Evolutionary conservation across 805 yeast genomes (phyloP).

Genomic region (Lachancea fermentati): DNA sequence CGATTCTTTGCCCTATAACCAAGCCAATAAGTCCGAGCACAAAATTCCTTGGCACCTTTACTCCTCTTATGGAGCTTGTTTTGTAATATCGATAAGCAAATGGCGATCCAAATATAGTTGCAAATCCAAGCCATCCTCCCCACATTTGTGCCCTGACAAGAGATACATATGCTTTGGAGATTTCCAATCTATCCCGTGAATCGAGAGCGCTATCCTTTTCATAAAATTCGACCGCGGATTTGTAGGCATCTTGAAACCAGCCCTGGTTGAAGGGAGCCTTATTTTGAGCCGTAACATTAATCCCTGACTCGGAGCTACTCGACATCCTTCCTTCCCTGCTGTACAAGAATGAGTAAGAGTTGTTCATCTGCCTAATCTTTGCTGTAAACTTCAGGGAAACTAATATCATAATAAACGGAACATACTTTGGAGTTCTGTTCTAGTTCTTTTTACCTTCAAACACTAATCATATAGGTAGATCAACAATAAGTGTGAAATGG

Average conservation of each 20-base stretch:
- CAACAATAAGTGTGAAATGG: constrained; percentile 21
- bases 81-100: constrained; percentile 32
- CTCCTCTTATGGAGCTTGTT: constrained; percentile 33
- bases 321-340: too few relatives aligned
- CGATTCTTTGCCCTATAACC: constrained; percentile 31
- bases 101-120: constrained; percentile 40
- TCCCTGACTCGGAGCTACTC: too few relatives aligned
- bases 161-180: constrained; percentile 36
- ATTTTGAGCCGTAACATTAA: neutral
- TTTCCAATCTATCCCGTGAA: constrained; percentile 37
- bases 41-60: constrained; percentile 38
- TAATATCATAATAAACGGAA: too few relatives aligned
- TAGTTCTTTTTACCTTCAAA: too few relatives aligned
- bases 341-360: too few relatives aligned
- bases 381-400: too few relatives aligned
- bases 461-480: too few relatives aligned
- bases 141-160: constrained; percentile 33
- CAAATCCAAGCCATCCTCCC: constrained; percentile 39
- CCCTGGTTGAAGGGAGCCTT: constrained; percentile 16
- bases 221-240: constrained; percentile 43
- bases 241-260: constrained; percentile 36
- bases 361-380: too few relatives aligned
- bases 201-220: constrained; percentile 42
- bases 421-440: too few relatives aligned
- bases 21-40: constrained; percentile 39